These are phyloP conservation scores for Elsinoe arachidis DNA, from an alignment of 2,329 filamentous ascomycete genomes.

Conservation along the genomic window DNA sequence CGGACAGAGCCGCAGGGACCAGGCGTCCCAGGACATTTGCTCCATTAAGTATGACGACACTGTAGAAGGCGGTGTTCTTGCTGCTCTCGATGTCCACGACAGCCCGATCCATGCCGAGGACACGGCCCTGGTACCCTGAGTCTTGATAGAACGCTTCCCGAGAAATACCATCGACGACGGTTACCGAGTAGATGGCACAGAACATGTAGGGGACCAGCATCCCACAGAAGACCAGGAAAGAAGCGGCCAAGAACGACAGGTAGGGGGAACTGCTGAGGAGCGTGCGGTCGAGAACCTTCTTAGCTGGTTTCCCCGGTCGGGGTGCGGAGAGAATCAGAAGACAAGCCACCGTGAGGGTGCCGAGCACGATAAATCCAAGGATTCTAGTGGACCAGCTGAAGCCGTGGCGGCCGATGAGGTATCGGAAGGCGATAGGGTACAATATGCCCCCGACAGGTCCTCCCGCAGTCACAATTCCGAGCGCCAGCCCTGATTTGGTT, in stretches of 20 bases:
- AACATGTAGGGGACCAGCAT: slow-evolving; percentile 48
- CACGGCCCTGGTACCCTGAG: too few species aligned
- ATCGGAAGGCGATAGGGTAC: slow-evolving; percentile 43
- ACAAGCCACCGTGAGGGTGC: too few species aligned
- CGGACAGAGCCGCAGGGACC: too few species aligned
- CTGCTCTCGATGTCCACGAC: background rate
- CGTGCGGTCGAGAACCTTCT: too few species aligned
- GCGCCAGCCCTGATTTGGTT: slow-evolving; percentile 47
- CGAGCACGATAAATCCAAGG: slow-evolving; percentile 52
- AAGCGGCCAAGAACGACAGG: slow-evolving; percentile 38
- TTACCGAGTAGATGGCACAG: slow-evolving; percentile 49
- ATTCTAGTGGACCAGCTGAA: slow-evolving; percentile 56
- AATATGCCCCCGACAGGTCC: slow-evolving; percentile 54
- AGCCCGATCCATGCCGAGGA: slow-evolving; percentile 30
- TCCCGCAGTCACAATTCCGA: slow-evolving; percentile 52
- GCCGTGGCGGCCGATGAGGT: slow-evolving; percentile 49
- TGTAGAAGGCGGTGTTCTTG: too few species aligned
- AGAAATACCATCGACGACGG: slow-evolving; percentile 37
- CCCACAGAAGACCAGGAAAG: slow-evolving; percentile 41
- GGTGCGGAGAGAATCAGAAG: too few species aligned
- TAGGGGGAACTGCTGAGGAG: slow-evolving; percentile 26
- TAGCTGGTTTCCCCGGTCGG: too few species aligned
- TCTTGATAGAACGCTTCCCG: too few species aligned
- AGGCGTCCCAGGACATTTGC: too few species aligned
- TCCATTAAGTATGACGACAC: too few species aligned